These are phyloP conservation scores for Sporothrix curviconia DNA, from an alignment of 2,329 filamentous ascomycete genomes.

Conservation along the genomic window DNA sequence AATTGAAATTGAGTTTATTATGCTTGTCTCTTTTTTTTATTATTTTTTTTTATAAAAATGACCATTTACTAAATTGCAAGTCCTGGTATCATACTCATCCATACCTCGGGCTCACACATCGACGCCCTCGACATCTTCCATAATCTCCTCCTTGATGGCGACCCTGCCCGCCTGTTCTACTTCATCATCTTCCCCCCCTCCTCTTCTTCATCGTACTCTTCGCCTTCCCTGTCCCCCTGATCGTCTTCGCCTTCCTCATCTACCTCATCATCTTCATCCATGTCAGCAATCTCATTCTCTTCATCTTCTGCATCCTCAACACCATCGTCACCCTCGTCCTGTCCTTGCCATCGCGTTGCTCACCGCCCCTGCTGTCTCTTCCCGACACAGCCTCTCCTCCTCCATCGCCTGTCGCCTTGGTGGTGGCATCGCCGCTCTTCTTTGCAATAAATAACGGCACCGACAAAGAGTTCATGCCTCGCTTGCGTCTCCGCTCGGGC, in stretches of 20 bases:
- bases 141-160: conserved; percentile 9
- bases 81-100: not conserved
- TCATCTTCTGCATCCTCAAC: conserved; percentile 8
- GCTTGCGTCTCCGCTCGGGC: conserved; percentile 14
- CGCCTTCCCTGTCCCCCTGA: not conserved
- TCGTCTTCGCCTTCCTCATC: conserved; percentile 12
- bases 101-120: not conserved
- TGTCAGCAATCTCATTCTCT: not conserved
- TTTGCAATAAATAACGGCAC: conserved; percentile 16
- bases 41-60: not conserved
- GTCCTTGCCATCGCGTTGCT: not conserved
- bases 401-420: not conserved
- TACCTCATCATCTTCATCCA: conserved; percentile 3
- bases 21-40: too few species aligned
- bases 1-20: too few species aligned
- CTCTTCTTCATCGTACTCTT: conserved; percentile 5
- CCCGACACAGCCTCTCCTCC: too few species aligned
- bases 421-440: not conserved
- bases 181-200: conserved; percentile 9
- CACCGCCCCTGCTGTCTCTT: not conserved
- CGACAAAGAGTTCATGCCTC: conserved; percentile 16
- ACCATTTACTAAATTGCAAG: not conserved
- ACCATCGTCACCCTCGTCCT: not conserved
- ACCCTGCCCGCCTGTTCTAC: not conserved
- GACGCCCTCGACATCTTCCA: conserved; percentile 6